Conservation (phyloP, 352 stramenopile species). For the Globisporangium irregulare region DNA sequence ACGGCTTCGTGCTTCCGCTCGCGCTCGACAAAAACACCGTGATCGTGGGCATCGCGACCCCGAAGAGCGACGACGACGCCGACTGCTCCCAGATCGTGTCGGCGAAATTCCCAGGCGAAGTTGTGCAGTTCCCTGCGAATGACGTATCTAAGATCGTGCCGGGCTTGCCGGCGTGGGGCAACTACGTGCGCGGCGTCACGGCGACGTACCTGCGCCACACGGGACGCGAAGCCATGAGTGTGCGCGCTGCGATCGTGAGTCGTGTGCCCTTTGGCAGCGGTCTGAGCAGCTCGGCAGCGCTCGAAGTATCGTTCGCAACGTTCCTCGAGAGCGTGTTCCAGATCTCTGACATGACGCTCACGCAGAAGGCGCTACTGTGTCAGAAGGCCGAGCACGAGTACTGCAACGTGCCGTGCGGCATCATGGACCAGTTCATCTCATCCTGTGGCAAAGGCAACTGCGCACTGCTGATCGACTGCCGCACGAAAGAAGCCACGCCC, state of each 20-base stretch:
- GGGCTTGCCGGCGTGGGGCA: constrained; percentile 76
- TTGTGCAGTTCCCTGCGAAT: constrained; percentile 48
- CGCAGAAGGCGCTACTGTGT: constrained; percentile 89
- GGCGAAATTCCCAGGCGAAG: constrained; percentile 47
- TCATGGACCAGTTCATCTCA: constrained; percentile 97
- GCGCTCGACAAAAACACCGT: constrained; percentile 89
- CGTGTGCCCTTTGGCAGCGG: constrained; percentile 92
- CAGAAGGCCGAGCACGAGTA: constrained; percentile 95
- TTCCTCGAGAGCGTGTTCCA: constrained; percentile 90
- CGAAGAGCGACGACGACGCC: constrained; percentile 22
- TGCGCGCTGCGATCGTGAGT: constrained; percentile 86
- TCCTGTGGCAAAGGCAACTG: constrained; percentile 84
- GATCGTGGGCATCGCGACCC: constrained; percentile 61
- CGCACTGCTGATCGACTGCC: constrained; percentile 94
- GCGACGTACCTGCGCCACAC: constrained; percentile 83
- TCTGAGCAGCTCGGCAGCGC: constrained; percentile 90
- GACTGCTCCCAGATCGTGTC: constrained; percentile 44
- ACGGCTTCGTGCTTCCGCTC: constrained; percentile 95
- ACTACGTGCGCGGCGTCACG: constrained; percentile 94
- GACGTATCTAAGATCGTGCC: constrained; percentile 50
- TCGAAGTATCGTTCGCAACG: constrained; percentile 90
- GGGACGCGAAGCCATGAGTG: constrained; percentile 45
- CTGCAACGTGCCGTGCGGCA: constrained; percentile 92
- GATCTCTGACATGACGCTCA: constrained; percentile 40
- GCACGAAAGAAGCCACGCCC: constrained; percentile 68